Base-by-base conservation (phyloP, 495 filamentous ascomycete species). In the Schizothecium vesticola region DNA sequence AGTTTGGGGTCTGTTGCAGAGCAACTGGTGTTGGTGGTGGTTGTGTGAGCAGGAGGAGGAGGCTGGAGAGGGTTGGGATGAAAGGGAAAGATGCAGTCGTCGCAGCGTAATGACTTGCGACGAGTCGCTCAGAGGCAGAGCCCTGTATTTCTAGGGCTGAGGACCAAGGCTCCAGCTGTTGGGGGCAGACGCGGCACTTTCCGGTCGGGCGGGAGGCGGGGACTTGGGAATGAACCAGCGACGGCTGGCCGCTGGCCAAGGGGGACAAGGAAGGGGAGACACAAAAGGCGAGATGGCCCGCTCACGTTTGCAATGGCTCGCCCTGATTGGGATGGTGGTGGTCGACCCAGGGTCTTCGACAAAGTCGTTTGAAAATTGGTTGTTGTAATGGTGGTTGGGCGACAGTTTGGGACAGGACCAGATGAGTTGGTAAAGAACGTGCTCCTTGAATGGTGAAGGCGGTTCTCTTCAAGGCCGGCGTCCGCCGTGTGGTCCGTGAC, bases 371-470 rank as follows among this genome's bases (percentile, higher is more conserved):
- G 31, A 21, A 10, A 21, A 25, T 31, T 10, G 28, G 1, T 16
- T 16, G 3, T 43, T 16, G 21, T 13, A 51, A 21, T 64, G 62
- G 22, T 66, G 26, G 55, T 66, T 23, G 36, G 23, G 65, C 29
- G 65, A 33, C 24, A 7, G 26, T 58, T 58, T 36, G 64, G 64
- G 59, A 59, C n/a, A 2, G 19, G 16, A 24, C 29, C 29, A 13
- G 56, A 21, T 1, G 21, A 60, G 59, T 23, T 6, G 31, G 5
- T 22, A 58, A 19, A 19, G 25, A 66, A 23, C 26, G 58, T 28
- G 33, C 36, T 61, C 59, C 29, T 63, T 67, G 59, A 63, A 63
- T 67, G 36, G 66, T 22, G n/a, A 70, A 24, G 55, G 29, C 68
- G 23, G 29, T 26, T 19, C 24, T 56, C 29, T 31, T 63, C 60